Conservation (phyloP, 2,329 filamentous ascomycete species). For the Meredithiella fracta region DNA sequence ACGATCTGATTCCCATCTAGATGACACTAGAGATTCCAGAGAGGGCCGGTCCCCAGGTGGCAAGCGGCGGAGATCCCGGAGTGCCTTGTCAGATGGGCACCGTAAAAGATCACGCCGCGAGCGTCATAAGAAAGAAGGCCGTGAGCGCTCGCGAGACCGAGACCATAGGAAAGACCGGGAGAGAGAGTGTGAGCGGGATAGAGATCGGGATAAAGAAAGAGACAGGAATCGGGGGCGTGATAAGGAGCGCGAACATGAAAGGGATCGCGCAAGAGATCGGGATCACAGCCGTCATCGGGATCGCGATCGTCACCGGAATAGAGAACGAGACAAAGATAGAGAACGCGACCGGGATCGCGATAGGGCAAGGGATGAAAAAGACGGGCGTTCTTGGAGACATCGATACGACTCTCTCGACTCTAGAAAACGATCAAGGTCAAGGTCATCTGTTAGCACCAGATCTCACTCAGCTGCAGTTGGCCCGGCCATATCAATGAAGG, state of each 20-base stretch:
- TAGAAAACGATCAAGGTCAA: slow-evolving; percentile 4
- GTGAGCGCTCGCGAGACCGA: not conserved
- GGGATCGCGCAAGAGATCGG: slow-evolving; percentile 8
- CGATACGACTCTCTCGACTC: slow-evolving; percentile 7
- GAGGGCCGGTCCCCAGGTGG: slow-evolving; percentile 9
- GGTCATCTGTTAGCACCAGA: not conserved
- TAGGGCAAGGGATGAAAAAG: slow-evolving; percentile 2
- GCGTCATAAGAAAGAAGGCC: not conserved
- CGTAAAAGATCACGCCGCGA: slow-evolving; percentile 5
- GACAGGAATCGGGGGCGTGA: slow-evolving; percentile 4
- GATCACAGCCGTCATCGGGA: slow-evolving; percentile 4
- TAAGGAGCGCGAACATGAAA: not conserved
- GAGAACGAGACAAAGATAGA: slow-evolving; percentile 7
- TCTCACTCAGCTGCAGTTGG: not conserved
- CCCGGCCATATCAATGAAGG: not conserved
- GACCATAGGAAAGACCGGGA: not conserved
- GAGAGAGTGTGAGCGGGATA: slow-evolving; percentile 3
- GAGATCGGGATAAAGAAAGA: slow-evolving; percentile 2
- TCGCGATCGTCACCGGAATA: not conserved
- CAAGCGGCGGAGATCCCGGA: slow-evolving; percentile 12
- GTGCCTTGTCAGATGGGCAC: slow-evolving; percentile 9
- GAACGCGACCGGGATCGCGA: slow-evolving; percentile 6
- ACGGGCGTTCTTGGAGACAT: slow-evolving; percentile 2
- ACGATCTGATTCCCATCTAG: not conserved
- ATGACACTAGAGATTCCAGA: not conserved